Base-by-base conservation (phyloP, 306 rosid genomes). In the Inga laurina region DNA sequence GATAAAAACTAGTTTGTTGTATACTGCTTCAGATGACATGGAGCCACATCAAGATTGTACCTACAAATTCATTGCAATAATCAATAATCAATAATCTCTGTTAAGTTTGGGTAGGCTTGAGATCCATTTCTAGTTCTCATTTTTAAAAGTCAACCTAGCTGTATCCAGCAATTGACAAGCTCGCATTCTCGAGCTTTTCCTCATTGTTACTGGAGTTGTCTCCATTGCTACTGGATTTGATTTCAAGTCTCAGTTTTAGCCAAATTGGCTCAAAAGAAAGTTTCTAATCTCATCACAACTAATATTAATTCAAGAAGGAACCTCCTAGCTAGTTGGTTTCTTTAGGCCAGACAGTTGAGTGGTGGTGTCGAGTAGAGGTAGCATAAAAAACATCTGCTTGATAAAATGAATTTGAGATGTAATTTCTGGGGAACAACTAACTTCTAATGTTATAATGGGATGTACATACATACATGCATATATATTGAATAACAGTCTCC, bases 31-130 rank as follows among this genome's bases (percentile, higher is more conserved):
- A 46, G 37, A 78, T 10, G 49, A 48, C 49, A 44, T 78, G 57
- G 69, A 37, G 37, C 30, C 61, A 43, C 46, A 43, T 15, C 48
- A 3, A 12, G 76, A 41, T 24, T 76, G 71, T 57, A 43, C 66
- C 34, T 11, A 16, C 34, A 3, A 45, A 46, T 77, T 48, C 22
- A 16, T 78, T 30, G 16, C 35, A 7, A 22, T 34, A 34, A 54
- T 32, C 16, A 68, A 65, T 34, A 34, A 54, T 32, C 16, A 68
- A 65, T 34, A 12, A 21, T 74, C 34, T 72, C 22, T 78, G 24
- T 79, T 78, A 46, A 27, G 16, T 62, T 78, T 78, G 61, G 35
- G 34, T 62, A 8, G 24, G 10, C 59, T 24, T 71, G 57, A 75
- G 32, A 16, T 2, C 37, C 18, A 24, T 46, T 14, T 22, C 12